Conservation (phyloP, 768 basidiomycete genomes). For the Tylopilus sp. region DNA sequence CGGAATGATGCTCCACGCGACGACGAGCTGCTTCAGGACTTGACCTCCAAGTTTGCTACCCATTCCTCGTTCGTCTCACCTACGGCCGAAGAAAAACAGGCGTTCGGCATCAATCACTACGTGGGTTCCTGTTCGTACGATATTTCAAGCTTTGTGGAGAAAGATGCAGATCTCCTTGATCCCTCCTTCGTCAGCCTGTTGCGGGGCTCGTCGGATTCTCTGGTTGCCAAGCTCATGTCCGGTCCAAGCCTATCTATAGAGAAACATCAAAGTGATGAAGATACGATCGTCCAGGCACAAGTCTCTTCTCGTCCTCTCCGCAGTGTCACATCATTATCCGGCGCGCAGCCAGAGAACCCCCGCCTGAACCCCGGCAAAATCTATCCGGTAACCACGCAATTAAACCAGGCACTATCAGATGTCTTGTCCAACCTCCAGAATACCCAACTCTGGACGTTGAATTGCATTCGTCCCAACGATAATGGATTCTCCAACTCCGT, state of each 20-base stretch:
- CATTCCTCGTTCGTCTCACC: constrained; percentile 52
- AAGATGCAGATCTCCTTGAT: constrained; percentile 51
- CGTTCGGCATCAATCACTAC: constrained; percentile 63
- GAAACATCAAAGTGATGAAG: constrained; percentile 53
- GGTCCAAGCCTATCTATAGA: constrained; percentile 60
- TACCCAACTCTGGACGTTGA: constrained; percentile 50
- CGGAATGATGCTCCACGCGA: constrained; percentile 47
- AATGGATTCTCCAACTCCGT: constrained; percentile 60
- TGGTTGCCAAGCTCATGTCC: constrained; percentile 59
- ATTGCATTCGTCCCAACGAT: constrained; percentile 64
- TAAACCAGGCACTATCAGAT: constrained; percentile 51
- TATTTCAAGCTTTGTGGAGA: constrained; percentile 44
- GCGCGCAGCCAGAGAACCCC: constrained; percentile 32
- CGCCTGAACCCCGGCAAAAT: constrained; percentile 49
- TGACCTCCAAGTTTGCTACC: constrained; percentile 43
- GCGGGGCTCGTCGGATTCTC: constrained; percentile 47
- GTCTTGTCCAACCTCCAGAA: constrained; percentile 45
- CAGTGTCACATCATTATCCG: constrained; percentile 37
- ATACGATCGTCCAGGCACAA: constrained; percentile 61
- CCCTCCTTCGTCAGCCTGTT: constrained; percentile 53
- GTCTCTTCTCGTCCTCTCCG: constrained; percentile 58
- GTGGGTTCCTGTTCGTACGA: constrained; percentile 55
- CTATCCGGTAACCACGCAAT: constrained; percentile 57
- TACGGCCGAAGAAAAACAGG: constrained; percentile 28
- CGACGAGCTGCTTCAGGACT: constrained; percentile 48